Percentiles rank a stretch among this genome's conserved stretches.
These are phyloP conservation scores for Pleurotus sapidus DNA, from an alignment of 768 basidiomycete species.

Conservation along the genomic window DNA sequence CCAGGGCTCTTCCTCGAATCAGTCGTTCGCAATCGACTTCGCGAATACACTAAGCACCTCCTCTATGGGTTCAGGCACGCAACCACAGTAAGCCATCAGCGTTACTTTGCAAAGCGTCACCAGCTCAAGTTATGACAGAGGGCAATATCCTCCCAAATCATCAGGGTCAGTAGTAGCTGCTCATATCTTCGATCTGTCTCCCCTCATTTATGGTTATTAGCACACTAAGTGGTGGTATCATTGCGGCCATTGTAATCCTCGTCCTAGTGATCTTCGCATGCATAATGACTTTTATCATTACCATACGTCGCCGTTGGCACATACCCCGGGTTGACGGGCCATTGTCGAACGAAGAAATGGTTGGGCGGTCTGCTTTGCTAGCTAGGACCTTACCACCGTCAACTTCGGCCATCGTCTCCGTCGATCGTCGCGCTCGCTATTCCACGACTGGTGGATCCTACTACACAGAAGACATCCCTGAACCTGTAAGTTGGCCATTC, in stretches of 20 bases:
- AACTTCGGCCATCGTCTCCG: not conserved
- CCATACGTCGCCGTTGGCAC: not conserved
- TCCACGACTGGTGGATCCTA: not conserved
- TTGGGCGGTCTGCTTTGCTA: too few species aligned
- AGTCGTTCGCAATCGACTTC: constrained; percentile 26
- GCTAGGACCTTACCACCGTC: not conserved
- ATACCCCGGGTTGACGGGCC: not conserved
- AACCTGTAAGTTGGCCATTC: too few species aligned
- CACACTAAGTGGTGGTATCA: not conserved
- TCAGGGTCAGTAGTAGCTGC: not conserved
- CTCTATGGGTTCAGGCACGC: not conserved
- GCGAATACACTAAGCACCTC: constrained; percentile 14
- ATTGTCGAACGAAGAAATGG: not conserved
- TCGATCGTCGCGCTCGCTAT: not conserved
- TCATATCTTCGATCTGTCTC: too few species aligned
- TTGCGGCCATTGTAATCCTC: constrained; percentile 4
- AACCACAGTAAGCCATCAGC: not conserved
- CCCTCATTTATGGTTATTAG: not conserved
- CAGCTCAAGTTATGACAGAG: too few species aligned
- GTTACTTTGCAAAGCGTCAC: not conserved
- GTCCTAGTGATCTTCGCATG: not conserved
- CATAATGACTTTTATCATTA: not conserved
- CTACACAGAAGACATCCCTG: not conserved
- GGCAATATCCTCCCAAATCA: not conserved
- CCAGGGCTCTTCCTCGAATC: constrained; percentile 14